Conservation (phyloP, 2,329 filamentous ascomycete species). For the Fusarium sp. region DNA sequence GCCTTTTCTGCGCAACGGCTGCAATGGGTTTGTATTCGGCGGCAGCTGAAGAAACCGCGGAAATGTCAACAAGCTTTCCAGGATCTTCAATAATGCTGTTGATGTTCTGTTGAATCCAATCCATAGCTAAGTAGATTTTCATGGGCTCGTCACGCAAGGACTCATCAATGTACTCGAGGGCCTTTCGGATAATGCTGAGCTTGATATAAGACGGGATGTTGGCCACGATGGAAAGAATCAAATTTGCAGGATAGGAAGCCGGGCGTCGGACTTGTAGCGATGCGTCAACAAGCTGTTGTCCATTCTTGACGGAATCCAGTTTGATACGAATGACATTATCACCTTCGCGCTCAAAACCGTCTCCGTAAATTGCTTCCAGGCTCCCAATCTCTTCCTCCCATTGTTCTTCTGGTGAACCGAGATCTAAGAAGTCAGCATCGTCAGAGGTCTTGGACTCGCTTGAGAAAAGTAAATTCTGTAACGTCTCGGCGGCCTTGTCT, state of each 20-base stretch:
- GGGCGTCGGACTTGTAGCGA: slow-evolving; percentile 76
- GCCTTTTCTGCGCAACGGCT: slow-evolving; percentile 45
- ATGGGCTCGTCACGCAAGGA: slow-evolving; percentile 85
- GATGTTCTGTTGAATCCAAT: slow-evolving; percentile 91
- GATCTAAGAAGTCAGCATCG: slow-evolving; percentile 58
- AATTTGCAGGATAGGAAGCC: slow-evolving; percentile 76
- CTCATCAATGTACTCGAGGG: slow-evolving; percentile 75
- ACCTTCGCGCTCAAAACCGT: slow-evolving; percentile 72
- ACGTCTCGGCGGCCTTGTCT: slow-evolving; percentile 77
- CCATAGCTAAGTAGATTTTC: slow-evolving; percentile 86
- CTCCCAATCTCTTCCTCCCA: slow-evolving; percentile 91
- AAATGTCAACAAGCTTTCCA: slow-evolving; percentile 85
- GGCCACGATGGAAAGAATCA: slow-evolving; percentile 75
- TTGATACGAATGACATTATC: slow-evolving; percentile 75
- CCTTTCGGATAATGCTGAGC: slow-evolving; percentile 84
- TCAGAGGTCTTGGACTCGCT: slow-evolving; percentile 14
- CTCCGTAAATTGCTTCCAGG: slow-evolving; percentile 86
- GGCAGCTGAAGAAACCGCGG: slow-evolving; percentile 77
- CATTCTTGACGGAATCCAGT: slow-evolving; percentile 67
- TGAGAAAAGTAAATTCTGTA: slow-evolving; percentile 68
- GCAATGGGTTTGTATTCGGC: slow-evolving; percentile 61
- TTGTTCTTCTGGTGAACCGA: slow-evolving; percentile 66
- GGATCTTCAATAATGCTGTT: slow-evolving; percentile 85
- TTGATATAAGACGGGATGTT: slow-evolving; percentile 92
- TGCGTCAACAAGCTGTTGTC: slow-evolving; percentile 62